These are phyloP conservation scores for Nakaseomyces uthaithaninus DNA, from an alignment of 1,139 yeast genomes.

Conservation along the genomic window DNA sequence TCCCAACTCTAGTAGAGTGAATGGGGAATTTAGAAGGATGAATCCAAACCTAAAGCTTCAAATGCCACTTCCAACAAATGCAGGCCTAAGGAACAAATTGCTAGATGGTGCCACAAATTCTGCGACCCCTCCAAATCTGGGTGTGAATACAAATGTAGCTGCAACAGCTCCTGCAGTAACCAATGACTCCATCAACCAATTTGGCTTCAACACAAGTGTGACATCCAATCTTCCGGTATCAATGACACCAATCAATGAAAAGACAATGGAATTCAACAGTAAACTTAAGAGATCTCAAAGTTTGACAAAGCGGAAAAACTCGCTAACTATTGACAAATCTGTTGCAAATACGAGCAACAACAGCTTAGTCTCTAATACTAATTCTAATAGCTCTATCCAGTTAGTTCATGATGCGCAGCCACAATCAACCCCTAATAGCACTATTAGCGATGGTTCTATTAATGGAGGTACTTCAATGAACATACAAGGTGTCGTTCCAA, in stretches of 20 bases:
- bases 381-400: background rate
- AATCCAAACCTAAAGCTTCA: conserved; percentile 40
- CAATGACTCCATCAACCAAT: conserved; percentile 48
- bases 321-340: conserved; percentile 10
- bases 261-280: conserved; percentile 30
- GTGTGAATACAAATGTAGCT: conserved; percentile 10
- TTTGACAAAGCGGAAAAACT: conserved; percentile 17
- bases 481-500: background rate
- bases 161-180: conserved; percentile 11
- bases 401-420: background rate
- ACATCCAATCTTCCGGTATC: conserved; percentile 47
- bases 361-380: background rate
- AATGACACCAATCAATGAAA: conserved; percentile 75
- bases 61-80: conserved; percentile 42
- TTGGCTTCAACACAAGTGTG: conserved; percentile 52
- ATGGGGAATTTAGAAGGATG: conserved; percentile 30
- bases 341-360: background rate
- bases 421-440: conserved; percentile 6
- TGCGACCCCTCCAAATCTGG: conserved; percentile 6
- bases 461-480: background rate
- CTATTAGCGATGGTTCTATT: conserved; percentile 1
- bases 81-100: conserved; percentile 29
- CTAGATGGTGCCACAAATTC: conserved; percentile 24
- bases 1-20: conserved; percentile 18
- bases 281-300: conserved; percentile 26